These are phyloP conservation scores for Botrytis sinoallii DNA, from an alignment of 2,329 filamentous ascomycete species.

Conservation along the genomic window DNA sequence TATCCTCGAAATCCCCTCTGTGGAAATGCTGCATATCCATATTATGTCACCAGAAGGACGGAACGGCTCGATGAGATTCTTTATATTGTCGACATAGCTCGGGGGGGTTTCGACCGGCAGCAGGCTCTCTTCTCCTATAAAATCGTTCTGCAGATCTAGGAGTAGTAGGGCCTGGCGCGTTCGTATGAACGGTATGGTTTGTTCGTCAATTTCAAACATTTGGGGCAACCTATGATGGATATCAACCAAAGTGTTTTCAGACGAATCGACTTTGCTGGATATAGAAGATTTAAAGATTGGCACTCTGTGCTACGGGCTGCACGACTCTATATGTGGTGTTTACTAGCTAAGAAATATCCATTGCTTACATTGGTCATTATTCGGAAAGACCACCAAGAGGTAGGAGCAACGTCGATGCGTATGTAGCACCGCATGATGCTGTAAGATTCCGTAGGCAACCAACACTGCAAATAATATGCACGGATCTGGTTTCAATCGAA, in stretches of 20 bases:
- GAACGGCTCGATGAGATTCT: slow-evolving; percentile 67
- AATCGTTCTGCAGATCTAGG: slow-evolving; percentile 89
- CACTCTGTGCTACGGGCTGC: not conserved
- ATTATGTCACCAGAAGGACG: slow-evolving; percentile 71
- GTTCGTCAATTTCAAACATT: slow-evolving; percentile 57
- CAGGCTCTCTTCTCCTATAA: slow-evolving; percentile 65
- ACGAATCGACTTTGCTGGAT: not conserved
- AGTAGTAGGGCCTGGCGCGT: slow-evolving; percentile 72
- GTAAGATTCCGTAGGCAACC: slow-evolving; percentile 15
- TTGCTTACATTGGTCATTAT: slow-evolving; percentile 20
- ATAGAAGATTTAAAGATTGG: not conserved
- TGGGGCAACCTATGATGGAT: slow-evolving; percentile 22
- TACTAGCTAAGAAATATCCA: slow-evolving; percentile 1
- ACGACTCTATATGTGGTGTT: slow-evolving; percentile 19
- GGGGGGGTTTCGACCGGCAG: slow-evolving; percentile 62
- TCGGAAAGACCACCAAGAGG: not conserved
- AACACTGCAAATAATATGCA: slow-evolving; percentile 14
- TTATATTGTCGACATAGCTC: slow-evolving; percentile 65
- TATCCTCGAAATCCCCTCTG: slow-evolving; percentile 54
- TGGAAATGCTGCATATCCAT: slow-evolving; percentile 77
- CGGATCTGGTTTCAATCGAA: slow-evolving; percentile 9
- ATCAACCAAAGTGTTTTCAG: not conserved
- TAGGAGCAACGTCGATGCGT: slow-evolving; percentile 18
- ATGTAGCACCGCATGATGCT: slow-evolving; percentile 20
- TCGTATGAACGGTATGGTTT: slow-evolving; percentile 53